Conservation (phyloP, 306 rosid genomes). For the Prunus mira region DNA sequence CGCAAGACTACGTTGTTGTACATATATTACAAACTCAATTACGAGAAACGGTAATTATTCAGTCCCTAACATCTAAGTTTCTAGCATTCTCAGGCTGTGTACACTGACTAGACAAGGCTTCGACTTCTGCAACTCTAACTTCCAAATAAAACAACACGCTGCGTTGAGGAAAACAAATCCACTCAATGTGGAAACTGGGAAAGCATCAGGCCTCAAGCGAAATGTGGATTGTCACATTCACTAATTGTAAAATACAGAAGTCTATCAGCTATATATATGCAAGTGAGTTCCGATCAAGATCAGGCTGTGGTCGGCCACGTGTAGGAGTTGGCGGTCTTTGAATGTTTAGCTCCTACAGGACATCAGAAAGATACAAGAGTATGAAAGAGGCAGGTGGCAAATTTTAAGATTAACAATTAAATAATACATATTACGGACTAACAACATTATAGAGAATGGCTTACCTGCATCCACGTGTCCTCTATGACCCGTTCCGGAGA, state of each 20-base stretch:
- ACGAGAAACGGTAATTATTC: constrained; percentile 22
- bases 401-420: not conserved
- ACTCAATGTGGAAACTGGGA: not conserved
- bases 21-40: constrained; percentile 37
- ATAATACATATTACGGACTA: not conserved
- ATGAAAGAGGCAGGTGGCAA: constrained; percentile 1
- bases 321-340: constrained; percentile 99
- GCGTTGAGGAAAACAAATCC: not conserved
- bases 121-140: constrained; percentile 27
- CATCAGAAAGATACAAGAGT: not conserved
- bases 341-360: constrained; percentile 79
- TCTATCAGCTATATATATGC: constrained; percentile 67
- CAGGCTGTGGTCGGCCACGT: constrained; percentile 98
- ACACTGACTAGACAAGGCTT: constrained; percentile 22
- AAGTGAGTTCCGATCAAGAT: constrained; percentile 90
- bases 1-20: constrained; percentile 27
- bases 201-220: constrained; percentile 7
- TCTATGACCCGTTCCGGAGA: constrained; percentile 90
- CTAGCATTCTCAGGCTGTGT: constrained; percentile 33
- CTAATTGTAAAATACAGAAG: constrained; percentile 10
- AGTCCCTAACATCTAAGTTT: constrained; percentile 15
- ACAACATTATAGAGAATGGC: constrained; percentile 1
- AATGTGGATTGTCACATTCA: not conserved
- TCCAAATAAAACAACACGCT: constrained; percentile 10
- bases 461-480: constrained; percentile 98